Base-by-base conservation (phyloP, 441 rosid species). In the Populus hybrid region DNA sequence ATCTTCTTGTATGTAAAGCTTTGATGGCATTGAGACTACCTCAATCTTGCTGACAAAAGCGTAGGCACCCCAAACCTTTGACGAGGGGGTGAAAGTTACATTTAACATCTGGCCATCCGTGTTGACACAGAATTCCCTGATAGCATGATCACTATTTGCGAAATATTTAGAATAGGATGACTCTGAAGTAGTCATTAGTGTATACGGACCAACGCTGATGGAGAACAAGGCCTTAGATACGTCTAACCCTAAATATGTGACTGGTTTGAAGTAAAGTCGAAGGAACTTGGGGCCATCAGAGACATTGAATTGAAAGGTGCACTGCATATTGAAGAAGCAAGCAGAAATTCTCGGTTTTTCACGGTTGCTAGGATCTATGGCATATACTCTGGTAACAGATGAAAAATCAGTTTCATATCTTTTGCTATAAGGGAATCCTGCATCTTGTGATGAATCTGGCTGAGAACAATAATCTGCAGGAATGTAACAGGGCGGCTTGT, bases 11-110 rank as follows among this genome's bases (percentile, higher is more conserved):
- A 46, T 79, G 63, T 76, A 80, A 28, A 81, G 77, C 61, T 74
- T 59, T 35, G 14, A 19, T 2, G 80, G 83, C 71, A 82, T 65
- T 3, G 81, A 72, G 71, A 72, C 73, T 70, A 86, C 69, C 67
- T 84, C 82, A 23, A 80, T 76, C 36, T 46, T 79, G 64, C 75
- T 84, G 64, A 84, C 32, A 7, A 84, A 86, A 19, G 80, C 84
- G 57, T 68, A 84, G 19, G 85, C 19, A 46, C 57, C 57, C 19
- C 1, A 46, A 46, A 46, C 79, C 24, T 65, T 59, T 11, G 71
- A 2, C 5, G 80, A 79, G 4, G 81, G 81, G 32, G 79, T 82
- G 34, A 83, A 76, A 30, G 69, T 80, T 18, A 86, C 46, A 28
- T 82, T 78, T 19, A 82, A 72, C 1, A 19, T 19, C 8, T 78